phyloP scores from a whole-genome alignment of 2,329 filamentous ascomycete genomes.

The Diplodia mutila region DNA sequence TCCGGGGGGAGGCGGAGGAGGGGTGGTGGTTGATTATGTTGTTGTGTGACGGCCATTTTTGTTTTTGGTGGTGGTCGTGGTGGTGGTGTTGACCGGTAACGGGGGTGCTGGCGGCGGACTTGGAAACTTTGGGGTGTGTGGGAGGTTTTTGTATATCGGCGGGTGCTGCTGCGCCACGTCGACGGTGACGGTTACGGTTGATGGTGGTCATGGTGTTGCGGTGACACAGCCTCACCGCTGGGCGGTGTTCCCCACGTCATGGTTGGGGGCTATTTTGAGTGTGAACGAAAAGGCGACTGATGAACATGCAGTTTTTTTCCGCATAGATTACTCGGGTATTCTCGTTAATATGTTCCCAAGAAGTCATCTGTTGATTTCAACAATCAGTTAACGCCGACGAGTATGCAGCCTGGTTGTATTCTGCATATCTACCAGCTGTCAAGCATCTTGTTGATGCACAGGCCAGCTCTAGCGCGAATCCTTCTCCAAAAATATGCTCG shows the following conservation, averaged over 20 bases:
- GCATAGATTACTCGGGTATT: neutral
- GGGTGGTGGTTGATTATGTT: neutral
- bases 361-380: neutral
- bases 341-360: neutral
- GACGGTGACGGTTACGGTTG: neutral
- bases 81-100: neutral
- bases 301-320: neutral
- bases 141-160: neutral
- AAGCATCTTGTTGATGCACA: too few relatives aligned
- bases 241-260: neutral
- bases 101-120: neutral
- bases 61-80: neutral
- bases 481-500: too few relatives aligned
- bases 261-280: neutral
- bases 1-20: constrained; percentile 8
- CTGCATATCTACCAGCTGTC: too few relatives aligned
- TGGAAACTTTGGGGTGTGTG: neutral
- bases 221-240: neutral
- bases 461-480: too few relatives aligned
- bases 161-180: neutral
- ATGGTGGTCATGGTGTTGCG: neutral
- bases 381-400: too few relatives aligned
- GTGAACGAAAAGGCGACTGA: neutral
- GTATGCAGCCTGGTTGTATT: too few relatives aligned
- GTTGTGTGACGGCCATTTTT: neutral